phyloP scores from a whole-genome alignment of 768 basidiomycete species.

The Coprinellus micaceus region DNA sequence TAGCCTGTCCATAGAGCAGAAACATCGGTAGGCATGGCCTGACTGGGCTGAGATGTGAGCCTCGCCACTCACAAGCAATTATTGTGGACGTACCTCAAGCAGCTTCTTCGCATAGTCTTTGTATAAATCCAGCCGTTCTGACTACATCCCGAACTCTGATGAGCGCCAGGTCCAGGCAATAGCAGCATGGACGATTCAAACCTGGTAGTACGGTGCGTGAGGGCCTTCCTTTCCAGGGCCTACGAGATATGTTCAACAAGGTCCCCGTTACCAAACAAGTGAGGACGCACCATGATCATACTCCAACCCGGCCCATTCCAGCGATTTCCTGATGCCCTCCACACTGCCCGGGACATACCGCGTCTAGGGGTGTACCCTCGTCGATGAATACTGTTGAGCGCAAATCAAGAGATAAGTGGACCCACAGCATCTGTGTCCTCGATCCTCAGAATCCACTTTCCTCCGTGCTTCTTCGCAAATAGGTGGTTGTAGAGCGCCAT shows the following conservation, averaged over 20 bases:
- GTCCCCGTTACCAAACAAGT: too few relatives aligned
- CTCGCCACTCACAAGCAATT: neutral
- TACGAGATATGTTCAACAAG: slow-evolving; percentile 24
- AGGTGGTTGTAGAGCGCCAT: slow-evolving; percentile 94
- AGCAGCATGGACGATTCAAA: slow-evolving; percentile 24
- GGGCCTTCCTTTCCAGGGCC: slow-evolving; percentile 76
- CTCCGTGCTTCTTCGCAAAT: slow-evolving; percentile 74
- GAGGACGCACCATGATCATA: slow-evolving; percentile 78
- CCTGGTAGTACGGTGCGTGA: slow-evolving; percentile 86
- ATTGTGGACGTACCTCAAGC: slow-evolving; percentile 54
- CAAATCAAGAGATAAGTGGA: neutral
- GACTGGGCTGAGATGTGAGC: slow-evolving; percentile 42
- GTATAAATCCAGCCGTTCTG: slow-evolving; percentile 86
- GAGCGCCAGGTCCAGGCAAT: slow-evolving; percentile 2
- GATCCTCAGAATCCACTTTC: slow-evolving; percentile 88
- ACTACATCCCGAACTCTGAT: slow-evolving; percentile 42
- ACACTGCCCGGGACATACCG: slow-evolving; percentile 82
- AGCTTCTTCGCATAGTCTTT: slow-evolving; percentile 67
- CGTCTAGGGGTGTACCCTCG: slow-evolving; percentile 41
- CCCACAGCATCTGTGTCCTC: slow-evolving; percentile 93
- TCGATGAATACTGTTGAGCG: neutral
- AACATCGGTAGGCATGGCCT: slow-evolving; percentile 91
- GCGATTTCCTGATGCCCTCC: slow-evolving; percentile 67
- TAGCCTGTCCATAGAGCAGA: slow-evolving; percentile 78
- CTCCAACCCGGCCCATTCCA: slow-evolving; percentile 88